Conservation (phyloP, 176 grass and related monocot species). For the Avena atlantica region DNA sequence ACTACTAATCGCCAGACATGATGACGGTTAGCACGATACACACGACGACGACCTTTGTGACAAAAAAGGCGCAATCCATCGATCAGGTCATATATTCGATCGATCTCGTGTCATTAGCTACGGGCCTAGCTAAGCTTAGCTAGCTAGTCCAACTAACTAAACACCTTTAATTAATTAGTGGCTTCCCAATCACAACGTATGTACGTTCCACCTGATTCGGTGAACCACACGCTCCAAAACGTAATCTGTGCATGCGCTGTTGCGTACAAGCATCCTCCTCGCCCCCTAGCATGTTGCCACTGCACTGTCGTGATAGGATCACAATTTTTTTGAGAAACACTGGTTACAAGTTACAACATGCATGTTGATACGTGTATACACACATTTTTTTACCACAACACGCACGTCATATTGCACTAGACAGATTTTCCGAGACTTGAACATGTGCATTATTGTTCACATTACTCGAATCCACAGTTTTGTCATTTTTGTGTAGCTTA, state of each 20-base stretch:
- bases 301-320: neutral
- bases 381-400: no score
- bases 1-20: slow-evolving; percentile 44
- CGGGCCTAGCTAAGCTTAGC: neutral
- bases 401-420: no score
- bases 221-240: slow-evolving; percentile 31
- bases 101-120: slow-evolving; percentile 31
- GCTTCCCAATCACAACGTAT: slow-evolving; percentile 12
- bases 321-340: no score
- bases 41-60: slow-evolving; percentile 1
- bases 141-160: slow-evolving; percentile 24
- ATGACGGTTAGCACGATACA: slow-evolving; percentile 44
- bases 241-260: slow-evolving; percentile 9
- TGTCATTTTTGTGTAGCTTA: no score
- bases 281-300: no score
- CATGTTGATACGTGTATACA: no score
- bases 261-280: slow-evolving; percentile 55
- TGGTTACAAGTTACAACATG: no score
- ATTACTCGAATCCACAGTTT: no score
- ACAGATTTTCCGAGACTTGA: no score
- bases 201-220: neutral
- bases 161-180: slow-evolving; percentile 44
- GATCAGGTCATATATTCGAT: slow-evolving; percentile 1
- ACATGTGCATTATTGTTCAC: no score
- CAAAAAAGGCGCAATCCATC: slow-evolving; percentile 6